Conservation (phyloP, 352 stramenopile species). For the Ochromonadaceae sp. region DNA sequence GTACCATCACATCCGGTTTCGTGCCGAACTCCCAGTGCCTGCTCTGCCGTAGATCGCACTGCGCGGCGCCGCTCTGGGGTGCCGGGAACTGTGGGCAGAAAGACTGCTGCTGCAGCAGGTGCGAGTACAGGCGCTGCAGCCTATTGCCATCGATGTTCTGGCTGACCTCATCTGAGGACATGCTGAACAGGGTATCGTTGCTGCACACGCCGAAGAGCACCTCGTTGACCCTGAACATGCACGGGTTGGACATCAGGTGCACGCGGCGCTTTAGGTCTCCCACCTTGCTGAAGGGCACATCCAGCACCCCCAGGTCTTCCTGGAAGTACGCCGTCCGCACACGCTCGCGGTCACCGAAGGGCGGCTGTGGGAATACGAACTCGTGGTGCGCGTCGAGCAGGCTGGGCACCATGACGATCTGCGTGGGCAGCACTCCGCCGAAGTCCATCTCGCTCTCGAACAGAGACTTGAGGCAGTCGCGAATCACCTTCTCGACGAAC, state of each 20-base stretch:
- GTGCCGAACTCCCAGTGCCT: constrained; percentile 70
- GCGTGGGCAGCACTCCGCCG: constrained; percentile 43
- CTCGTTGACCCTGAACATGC: constrained; percentile 81
- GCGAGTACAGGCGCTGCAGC: constrained; percentile 42
- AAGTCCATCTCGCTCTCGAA: constrained; percentile 40
- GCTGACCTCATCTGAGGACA: constrained; percentile 45
- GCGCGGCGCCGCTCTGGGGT: constrained; percentile 24
- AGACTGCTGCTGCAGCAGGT: constrained; percentile 52
- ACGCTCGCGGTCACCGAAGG: constrained; percentile 44
- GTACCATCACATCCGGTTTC: constrained; percentile 79
- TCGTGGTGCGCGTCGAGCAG: constrained; percentile 84
- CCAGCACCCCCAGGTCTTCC: constrained; percentile 14
- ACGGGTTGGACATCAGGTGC: constrained; percentile 85
- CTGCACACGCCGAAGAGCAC: constrained; percentile 75
- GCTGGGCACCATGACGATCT: constrained; percentile 85
- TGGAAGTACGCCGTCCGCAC: constrained; percentile 13
- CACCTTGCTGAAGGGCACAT: constrained; percentile 15
- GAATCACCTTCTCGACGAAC: constrained; percentile 22
- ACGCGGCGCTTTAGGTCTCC: constrained; percentile 44
- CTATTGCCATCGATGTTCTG: constrained; percentile 40
- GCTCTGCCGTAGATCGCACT: constrained; percentile 76
- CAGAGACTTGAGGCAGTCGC: constrained; percentile 39
- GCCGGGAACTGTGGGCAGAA: constrained; percentile 58
- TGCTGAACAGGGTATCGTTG: constrained; percentile 69
- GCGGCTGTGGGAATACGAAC: constrained; percentile 69